phyloP scores from a whole-genome alignment of 495 filamentous ascomycete genomes.

The Cercophora newfieldiana region DNA sequence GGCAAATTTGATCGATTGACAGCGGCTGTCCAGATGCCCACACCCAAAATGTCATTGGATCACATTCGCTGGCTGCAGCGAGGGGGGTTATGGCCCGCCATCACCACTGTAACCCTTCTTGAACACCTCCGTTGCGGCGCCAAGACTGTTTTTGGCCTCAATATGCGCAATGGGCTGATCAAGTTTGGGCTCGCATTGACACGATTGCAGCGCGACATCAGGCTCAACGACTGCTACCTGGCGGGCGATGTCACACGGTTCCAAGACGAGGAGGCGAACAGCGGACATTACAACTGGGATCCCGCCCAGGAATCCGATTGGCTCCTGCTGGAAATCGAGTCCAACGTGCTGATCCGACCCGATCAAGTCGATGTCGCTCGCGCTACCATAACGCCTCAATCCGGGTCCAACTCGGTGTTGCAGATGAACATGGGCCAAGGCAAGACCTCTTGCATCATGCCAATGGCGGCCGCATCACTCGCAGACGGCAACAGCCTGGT shows the following conservation, averaged over 20 bases:
- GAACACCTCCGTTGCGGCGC: slow-evolving; percentile 50
- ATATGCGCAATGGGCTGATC: slow-evolving; percentile 49
- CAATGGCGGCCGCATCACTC: slow-evolving; percentile 52
- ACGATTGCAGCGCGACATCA: slow-evolving; percentile 43
- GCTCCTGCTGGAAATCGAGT: slow-evolving; percentile 60
- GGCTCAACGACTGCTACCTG: slow-evolving; percentile 19
- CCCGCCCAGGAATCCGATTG: slow-evolving; percentile 50
- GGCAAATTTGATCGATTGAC: slow-evolving; percentile 29
- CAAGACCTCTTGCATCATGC: slow-evolving; percentile 56
- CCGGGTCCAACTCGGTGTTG: slow-evolving; percentile 51
- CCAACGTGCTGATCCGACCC: slow-evolving; percentile 51
- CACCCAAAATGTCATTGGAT: slow-evolving; percentile 27
- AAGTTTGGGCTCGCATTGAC: slow-evolving; percentile 46
- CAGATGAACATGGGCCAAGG: slow-evolving; percentile 58
- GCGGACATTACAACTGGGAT: slow-evolving; percentile 55
- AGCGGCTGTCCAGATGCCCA: slow-evolving; percentile 24
- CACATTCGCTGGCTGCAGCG: slow-evolving; percentile 48
- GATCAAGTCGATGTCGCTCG: slow-evolving; percentile 55
- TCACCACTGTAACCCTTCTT: slow-evolving; percentile 52
- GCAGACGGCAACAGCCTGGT: slow-evolving; percentile 47
- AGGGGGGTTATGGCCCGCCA: slow-evolving; percentile 54
- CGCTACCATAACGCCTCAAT: slow-evolving; percentile 50
- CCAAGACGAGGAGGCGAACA: slow-evolving; percentile 43
- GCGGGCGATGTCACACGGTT: slow-evolving; percentile 17
- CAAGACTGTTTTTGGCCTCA: slow-evolving; percentile 30